Evolutionary conservation across 2,329 filamentous ascomycete genomes (phyloP), one percentile per base, ranked within the genome.

Genomic region (Amesomyces nigricolor): DNA sequence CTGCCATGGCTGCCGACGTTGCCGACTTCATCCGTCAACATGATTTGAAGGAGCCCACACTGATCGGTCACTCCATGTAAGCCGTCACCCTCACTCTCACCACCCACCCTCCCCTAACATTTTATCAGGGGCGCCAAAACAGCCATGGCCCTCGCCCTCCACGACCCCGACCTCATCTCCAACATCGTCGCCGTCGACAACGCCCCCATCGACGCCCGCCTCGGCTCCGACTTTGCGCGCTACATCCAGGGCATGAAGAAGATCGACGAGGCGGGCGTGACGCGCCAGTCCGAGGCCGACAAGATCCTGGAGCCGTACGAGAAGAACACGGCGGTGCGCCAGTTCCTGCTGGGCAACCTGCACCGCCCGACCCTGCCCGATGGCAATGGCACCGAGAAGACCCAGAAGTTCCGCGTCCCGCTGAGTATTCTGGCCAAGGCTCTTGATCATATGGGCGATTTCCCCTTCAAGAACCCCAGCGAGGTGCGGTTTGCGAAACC

Each of bases 31-130:
- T 97, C 54, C 64, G 77, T 5, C 74, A 87, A 53, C 86, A 95
- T 69, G 75, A 77, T 3, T 73, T 96, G n/a, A 74, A 79, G 44
- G 75, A 87, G 29, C 78, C 86, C 2, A 90, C 88, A 0, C 73
- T 97, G 29, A 94, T 97, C 65, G 92, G 92, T 0, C 94, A 97
- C 72, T 96, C 90, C 1, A 97, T 97, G 92, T 88, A 71, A 65
- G 79, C 29, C 14, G 14, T 22, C 8, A 7, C 51, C 19, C 10
- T 35, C 32, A 16, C 40, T 13, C 26, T 17, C 5, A 26, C 16
- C 32, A 8, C 13, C 16, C 26, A 11, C 14, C 39, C 22, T 56
- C 19, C 17, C 29, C 11, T 16, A 47, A 22, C 10, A 45, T 11
- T 13, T 35, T 3, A 38, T 22, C n/a, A 88, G 85, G 86, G 92